phyloP scores from a whole-genome alignment of 2,329 filamentous ascomycete species.

The Colletotrichum acutatum region DNA sequence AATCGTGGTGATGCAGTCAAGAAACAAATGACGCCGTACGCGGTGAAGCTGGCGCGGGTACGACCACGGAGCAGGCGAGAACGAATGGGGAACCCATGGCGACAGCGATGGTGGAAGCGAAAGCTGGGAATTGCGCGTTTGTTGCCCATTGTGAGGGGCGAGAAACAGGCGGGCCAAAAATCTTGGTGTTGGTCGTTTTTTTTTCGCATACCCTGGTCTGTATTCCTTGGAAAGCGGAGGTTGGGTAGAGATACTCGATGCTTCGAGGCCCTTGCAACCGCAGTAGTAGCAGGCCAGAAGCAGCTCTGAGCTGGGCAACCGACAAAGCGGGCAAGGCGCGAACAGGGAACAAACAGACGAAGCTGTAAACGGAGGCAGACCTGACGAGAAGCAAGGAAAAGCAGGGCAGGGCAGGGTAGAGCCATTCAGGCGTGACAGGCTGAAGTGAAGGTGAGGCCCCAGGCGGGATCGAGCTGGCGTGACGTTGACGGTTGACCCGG shows the following conservation, averaged over 20 bases:
- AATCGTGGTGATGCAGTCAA: conserved; percentile 26
- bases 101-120: conserved; percentile 26
- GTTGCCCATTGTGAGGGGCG: conserved; percentile 7
- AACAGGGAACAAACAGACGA: not conserved
- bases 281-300: not conserved
- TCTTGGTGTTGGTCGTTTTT: conserved; percentile 17
- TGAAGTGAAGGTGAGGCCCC: conserved; percentile 5
- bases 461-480: conserved; percentile 10
- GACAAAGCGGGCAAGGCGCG: not conserved
- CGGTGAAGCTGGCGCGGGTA: conserved; percentile 26
- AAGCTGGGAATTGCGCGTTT: conserved; percentile 12
- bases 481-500: conserved; percentile 18
- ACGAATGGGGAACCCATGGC: conserved; percentile 23
- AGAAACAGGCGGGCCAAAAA: conserved; percentile 12
- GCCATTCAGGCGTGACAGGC: not conserved
- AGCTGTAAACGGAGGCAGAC: not conserved
- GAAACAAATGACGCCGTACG: conserved; percentile 31
- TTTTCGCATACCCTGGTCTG: conserved; percentile 11
- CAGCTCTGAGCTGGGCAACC: not conserved
- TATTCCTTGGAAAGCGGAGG: conserved; percentile 30
- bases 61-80: conserved; percentile 18
- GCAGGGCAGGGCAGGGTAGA: conserved; percentile 9
- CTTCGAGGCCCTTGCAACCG: conserved; percentile 11
- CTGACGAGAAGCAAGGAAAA: conserved; percentile 1
- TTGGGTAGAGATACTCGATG: conserved; percentile 29